phyloP scores from a whole-genome alignment of 2,329 filamentous ascomycete species.

The Boeremia exigua region DNA sequence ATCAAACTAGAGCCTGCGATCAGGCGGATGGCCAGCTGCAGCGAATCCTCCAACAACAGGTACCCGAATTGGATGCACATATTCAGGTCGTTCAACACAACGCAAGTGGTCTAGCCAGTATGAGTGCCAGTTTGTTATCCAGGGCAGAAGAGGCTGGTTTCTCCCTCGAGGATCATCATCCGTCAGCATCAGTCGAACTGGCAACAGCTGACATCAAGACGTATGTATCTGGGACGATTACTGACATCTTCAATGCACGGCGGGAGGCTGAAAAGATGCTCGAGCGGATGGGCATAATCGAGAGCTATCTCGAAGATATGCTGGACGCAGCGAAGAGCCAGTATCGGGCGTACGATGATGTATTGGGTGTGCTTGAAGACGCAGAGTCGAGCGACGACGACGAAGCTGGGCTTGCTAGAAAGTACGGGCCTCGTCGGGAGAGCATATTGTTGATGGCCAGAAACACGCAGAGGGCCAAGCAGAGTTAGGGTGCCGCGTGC shows the following conservation, averaged over 20 bases:
- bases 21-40: background rate
- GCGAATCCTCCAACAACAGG: background rate
- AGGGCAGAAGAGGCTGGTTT: background rate
- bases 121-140: background rate
- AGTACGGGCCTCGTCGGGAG: slow-evolving; percentile 2
- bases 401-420: background rate
- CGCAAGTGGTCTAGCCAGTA: background rate
- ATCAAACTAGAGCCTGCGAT: background rate
- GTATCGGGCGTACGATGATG: slow-evolving; percentile 14
- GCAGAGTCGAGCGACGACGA: background rate
- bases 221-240: background rate
- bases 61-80: slow-evolving; percentile 6
- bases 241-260: background rate
- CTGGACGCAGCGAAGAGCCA: slow-evolving; percentile 11
- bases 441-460: slow-evolving; percentile 5
- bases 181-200: background rate
- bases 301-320: slow-evolving; percentile 12
- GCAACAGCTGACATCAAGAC: background rate
- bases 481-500: background rate
- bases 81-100: slow-evolving; percentile 1
- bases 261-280: slow-evolving; percentile 8
- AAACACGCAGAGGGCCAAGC: background rate
- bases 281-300: slow-evolving; percentile 4
- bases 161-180: background rate
- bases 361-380: background rate